Conservation (phyloP, 2,329 filamentous ascomycete genomes). For the Aureobasidium sp. region DNA sequence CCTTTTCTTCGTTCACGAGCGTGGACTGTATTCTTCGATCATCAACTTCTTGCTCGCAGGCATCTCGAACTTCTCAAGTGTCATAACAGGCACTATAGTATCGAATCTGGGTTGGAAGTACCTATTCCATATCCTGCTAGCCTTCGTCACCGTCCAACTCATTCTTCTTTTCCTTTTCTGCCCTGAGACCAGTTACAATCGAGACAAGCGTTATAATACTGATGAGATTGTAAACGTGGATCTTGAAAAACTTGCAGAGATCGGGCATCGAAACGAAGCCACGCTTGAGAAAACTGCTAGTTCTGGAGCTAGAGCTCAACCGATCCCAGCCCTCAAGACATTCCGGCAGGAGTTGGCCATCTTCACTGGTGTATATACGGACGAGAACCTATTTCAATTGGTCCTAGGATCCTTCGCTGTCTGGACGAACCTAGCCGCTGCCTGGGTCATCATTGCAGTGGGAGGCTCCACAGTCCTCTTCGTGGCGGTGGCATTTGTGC, state of each 20-base stretch:
- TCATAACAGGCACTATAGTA: constrained; percentile 40
- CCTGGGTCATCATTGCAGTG: constrained; percentile 56
- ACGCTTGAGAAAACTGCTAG: constrained; percentile 6
- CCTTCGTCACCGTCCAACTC: constrained; percentile 50
- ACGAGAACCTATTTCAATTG: constrained; percentile 43
- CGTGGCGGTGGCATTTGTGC: constrained; percentile 48
- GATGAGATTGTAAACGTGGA: constrained; percentile 21
- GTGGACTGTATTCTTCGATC: constrained; percentile 37
- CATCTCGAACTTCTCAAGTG: constrained; percentile 40
- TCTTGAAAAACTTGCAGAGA: constrained; percentile 20
- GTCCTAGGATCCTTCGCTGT: constrained; percentile 53
- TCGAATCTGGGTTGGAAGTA: constrained; percentile 42
- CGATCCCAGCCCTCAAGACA: not conserved
- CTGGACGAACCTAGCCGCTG: constrained; percentile 56
- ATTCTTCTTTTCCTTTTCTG: constrained; percentile 54
- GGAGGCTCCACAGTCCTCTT: constrained; percentile 49
- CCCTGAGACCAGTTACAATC: constrained; percentile 56
- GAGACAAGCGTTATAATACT: constrained; percentile 36
- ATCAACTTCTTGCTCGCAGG: constrained; percentile 41
- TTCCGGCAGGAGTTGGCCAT: constrained; percentile 37
- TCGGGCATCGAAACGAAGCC: not conserved
- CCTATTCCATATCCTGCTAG: constrained; percentile 54
- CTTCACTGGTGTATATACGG: constrained; percentile 43
- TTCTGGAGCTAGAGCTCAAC: constrained; percentile 29
- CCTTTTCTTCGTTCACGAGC: constrained; percentile 41